A percentile compares a stretch with the other conserved stretches of the same genome.
These are phyloP conservation scores for Heliocybe sulcata DNA, from an alignment of 1,284 basidiomycete species.

Conservation along the genomic window DNA sequence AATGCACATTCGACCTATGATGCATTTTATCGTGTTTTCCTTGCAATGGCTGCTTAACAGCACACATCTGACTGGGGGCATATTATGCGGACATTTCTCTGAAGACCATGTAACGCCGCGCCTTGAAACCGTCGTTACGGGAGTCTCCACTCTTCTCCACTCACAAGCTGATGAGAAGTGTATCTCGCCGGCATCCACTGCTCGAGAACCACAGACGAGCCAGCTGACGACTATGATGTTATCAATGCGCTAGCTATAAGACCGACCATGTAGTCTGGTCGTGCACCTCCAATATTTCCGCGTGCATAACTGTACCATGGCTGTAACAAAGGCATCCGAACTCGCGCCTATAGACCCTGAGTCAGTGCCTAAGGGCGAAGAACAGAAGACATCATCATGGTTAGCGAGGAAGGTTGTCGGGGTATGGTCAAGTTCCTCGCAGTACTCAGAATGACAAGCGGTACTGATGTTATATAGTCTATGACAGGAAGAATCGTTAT, in stretches of 20 bases:
- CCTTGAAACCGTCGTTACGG: too few relatives aligned
- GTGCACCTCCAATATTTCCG: too few relatives aligned
- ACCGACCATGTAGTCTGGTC: not conserved
- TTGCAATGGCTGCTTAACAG: too few relatives aligned
- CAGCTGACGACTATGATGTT: not conserved
- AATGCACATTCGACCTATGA: not conserved
- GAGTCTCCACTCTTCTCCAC: not conserved
- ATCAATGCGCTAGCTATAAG: not conserved
- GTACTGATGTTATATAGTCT: slow-evolving; percentile 30
- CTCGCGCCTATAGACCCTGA: slow-evolving; percentile 49
- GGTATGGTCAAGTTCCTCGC: slow-evolving; percentile 31
- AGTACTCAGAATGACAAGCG: not conserved
- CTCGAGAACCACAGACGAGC: not conserved
- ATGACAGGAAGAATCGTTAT: slow-evolving; percentile 59
- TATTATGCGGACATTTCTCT: too few relatives aligned
- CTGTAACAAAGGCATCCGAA: slow-evolving; percentile 27
- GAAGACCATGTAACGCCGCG: too few relatives aligned
- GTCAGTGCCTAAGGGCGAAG: slow-evolving; percentile 36
- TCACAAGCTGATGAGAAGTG: not conserved
- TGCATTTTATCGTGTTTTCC: too few relatives aligned
- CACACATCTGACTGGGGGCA: too few relatives aligned
- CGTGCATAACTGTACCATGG: too few relatives aligned
- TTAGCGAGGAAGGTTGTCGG: slow-evolving; percentile 57
- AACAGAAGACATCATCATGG: slow-evolving; percentile 54
- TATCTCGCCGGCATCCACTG: not conserved